phyloP scores from a whole-genome alignment of 441 rosid species.

The Jatropha multifida region DNA sequence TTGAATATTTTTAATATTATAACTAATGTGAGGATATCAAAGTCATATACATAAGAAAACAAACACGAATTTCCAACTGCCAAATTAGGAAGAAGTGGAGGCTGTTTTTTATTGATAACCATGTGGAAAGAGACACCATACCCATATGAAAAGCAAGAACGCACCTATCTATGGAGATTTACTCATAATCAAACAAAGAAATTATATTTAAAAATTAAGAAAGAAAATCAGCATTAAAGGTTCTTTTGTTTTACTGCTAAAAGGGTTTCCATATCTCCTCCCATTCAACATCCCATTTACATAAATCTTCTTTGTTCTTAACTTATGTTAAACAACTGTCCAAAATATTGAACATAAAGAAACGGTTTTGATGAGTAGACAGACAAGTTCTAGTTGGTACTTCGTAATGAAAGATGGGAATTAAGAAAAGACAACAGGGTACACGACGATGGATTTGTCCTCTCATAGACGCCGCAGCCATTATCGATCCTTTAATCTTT shows the following conservation, averaged over 20 bases:
- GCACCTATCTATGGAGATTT: slow-evolving; percentile 19
- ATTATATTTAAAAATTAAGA: not conserved
- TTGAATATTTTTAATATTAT: not conserved
- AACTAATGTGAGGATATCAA: not conserved
- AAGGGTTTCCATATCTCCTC: not conserved
- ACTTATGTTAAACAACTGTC: not conserved
- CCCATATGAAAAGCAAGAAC: not conserved
- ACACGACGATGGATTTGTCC: slow-evolving; percentile 27
- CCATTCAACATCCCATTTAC: not conserved
- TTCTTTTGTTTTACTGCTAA: slow-evolving; percentile 4
- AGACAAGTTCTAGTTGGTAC: slow-evolving; percentile 1
- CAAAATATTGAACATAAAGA: not conserved
- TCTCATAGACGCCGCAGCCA: slow-evolving; percentile 20
- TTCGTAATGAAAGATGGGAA: not conserved
- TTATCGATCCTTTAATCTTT: slow-evolving; percentile 7
- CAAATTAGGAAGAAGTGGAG: slow-evolving; percentile 20
- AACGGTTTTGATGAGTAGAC: not conserved
- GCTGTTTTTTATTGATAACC: slow-evolving; percentile 12
- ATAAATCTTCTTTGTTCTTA: not conserved
- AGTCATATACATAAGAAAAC: not conserved
- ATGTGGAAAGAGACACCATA: slow-evolving; percentile 15
- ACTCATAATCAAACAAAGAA: not conserved
- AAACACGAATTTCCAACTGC: slow-evolving; percentile 10
- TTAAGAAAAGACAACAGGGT: slow-evolving; percentile 18
- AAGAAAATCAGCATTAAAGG: not conserved